Conservation (phyloP, 345 rosid genomes). For the Gossypium anomalum region DNA sequence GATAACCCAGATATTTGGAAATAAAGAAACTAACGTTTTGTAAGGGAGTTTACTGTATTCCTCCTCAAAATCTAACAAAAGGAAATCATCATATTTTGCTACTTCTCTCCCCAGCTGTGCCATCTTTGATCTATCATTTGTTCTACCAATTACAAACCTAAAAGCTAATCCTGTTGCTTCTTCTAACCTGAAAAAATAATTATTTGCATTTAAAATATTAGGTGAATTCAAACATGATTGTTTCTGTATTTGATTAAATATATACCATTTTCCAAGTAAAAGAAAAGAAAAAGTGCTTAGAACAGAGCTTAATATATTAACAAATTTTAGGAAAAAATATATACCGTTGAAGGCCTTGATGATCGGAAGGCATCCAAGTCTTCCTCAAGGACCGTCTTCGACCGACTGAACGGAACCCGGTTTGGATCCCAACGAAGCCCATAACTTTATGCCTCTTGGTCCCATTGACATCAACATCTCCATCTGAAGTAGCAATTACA, state of each 20-base stretch:
- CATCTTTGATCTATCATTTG: slow-evolving; percentile 55
- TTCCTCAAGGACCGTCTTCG: slow-evolving; percentile 70
- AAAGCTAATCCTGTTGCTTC: slow-evolving; percentile 81
- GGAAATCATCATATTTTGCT: slow-evolving; percentile 72
- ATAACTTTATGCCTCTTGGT: slow-evolving; percentile 64
- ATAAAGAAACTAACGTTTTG: slow-evolving; percentile 80
- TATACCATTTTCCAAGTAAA: neutral
- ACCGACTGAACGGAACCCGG: slow-evolving; percentile 65
- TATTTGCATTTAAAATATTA: no score
- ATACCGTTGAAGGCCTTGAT: slow-evolving; percentile 70
- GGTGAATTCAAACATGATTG: no score
- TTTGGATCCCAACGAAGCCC: slow-evolving; percentile 90
- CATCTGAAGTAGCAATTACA: neutral
- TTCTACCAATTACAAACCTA: slow-evolving; percentile 74
- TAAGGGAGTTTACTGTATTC: slow-evolving; percentile 95
- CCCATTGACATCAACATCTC: slow-evolving; percentile 9
- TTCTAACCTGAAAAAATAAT: slow-evolving; percentile 53
- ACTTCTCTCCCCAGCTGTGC: slow-evolving; percentile 63
- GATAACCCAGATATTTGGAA: slow-evolving; percentile 1
- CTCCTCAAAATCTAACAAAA: slow-evolving; percentile 85
- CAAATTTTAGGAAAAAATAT: neutral
- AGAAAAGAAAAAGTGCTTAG: neutral
- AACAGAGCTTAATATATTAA: neutral
- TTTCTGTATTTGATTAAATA: no score
- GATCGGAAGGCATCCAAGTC: slow-evolving; percentile 94